Percentiles rank a stretch among this genome's conserved stretches.
These are phyloP conservation scores for Pseudognaphalium luteoalbum DNA, from an alignment of 129 eudicot genomes.

Conservation along the genomic window DNA sequence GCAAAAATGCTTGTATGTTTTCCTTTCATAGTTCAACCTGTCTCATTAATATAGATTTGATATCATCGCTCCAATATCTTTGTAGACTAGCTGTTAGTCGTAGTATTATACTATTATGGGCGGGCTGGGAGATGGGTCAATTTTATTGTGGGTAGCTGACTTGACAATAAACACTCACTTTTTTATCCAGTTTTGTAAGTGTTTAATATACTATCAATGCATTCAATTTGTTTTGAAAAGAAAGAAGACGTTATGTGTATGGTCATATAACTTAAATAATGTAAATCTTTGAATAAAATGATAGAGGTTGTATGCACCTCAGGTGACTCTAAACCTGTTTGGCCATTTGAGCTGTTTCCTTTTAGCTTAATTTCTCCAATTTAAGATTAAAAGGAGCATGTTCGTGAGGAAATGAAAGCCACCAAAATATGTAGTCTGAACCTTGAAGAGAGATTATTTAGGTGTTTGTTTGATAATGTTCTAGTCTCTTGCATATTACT, in stretches of 20 bases:
- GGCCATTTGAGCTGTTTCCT: background rate
- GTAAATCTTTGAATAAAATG: background rate
- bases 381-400: too few relatives aligned
- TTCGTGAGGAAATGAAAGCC: background rate
- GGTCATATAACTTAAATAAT: background rate
- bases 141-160: background rate
- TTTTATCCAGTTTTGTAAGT: background rate
- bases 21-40: background rate
- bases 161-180: background rate
- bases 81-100: background rate
- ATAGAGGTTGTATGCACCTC: background rate
- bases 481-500: background rate
- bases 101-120: background rate
- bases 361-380: background rate
- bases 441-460: background rate
- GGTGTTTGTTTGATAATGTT: background rate
- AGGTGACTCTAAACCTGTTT: background rate
- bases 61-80: background rate
- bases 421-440: background rate
- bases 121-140: background rate
- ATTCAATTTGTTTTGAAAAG: background rate
- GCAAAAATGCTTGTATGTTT: slow-evolving; percentile 74
- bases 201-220: background rate
- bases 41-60: slow-evolving; percentile 2
- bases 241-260: background rate